Conservation (phyloP, 345 rosid species). For the Hypericum androsaemum region DNA sequence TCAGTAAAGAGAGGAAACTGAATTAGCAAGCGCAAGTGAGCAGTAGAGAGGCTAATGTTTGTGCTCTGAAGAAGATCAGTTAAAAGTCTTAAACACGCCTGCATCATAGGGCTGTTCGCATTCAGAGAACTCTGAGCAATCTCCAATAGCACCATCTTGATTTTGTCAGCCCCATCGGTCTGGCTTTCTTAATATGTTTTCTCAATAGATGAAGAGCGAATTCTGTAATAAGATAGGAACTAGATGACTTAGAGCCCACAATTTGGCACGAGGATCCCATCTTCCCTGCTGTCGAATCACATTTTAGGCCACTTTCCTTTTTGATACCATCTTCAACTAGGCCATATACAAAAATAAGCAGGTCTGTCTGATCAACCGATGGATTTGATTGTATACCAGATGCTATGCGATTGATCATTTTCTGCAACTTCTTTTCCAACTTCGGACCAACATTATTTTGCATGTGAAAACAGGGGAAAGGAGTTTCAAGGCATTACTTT, state of each 20-base stretch:
- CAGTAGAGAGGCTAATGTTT: slow-evolving; percentile 55
- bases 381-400: slow-evolving; percentile 76
- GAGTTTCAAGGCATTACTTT: slow-evolving; percentile 54
- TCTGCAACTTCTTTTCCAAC: slow-evolving; percentile 55
- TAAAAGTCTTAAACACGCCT: slow-evolving; percentile 73
- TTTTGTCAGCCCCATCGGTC: slow-evolving; percentile 56
- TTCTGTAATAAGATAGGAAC: slow-evolving; percentile 60
- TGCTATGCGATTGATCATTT: slow-evolving; percentile 61
- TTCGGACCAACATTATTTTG: slow-evolving; percentile 66
- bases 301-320: slow-evolving; percentile 41
- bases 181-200: slow-evolving; percentile 45
- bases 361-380: slow-evolving; percentile 61
- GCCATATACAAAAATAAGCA: slow-evolving; percentile 54
- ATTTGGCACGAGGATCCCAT: slow-evolving; percentile 16
- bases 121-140: slow-evolving; percentile 53
- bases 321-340: slow-evolving; percentile 49
- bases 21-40: slow-evolving; percentile 54
- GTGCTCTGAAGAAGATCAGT: slow-evolving; percentile 58
- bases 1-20: slow-evolving; percentile 80
- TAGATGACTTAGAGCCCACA: slow-evolving; percentile 29
- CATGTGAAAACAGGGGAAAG: slow-evolving; percentile 56
- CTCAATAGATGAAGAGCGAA: slow-evolving; percentile 66
- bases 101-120: slow-evolving; percentile 50
- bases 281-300: slow-evolving; percentile 28
- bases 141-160: slow-evolving; percentile 57